Conservation (phyloP, 1,284 basidiomycete species). For the Farysia itapuensis region DNA sequence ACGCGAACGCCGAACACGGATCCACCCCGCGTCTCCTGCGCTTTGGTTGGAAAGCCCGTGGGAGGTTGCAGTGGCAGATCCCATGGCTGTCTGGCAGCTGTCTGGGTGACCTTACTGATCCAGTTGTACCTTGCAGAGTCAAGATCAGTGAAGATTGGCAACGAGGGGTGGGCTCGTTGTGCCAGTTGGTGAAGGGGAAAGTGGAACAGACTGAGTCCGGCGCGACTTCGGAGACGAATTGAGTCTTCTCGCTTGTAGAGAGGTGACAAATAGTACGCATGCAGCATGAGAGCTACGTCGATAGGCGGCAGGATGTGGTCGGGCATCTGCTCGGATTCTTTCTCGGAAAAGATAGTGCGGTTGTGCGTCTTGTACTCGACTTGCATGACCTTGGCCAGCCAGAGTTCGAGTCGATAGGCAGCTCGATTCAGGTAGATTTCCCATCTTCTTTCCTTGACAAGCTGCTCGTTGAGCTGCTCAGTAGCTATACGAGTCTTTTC, state of each 20-base stretch:
- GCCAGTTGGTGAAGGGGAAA: constrained; percentile 26
- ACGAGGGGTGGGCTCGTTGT: constrained; percentile 9
- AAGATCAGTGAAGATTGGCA: constrained; percentile 25
- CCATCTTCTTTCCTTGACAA: constrained; percentile 27
- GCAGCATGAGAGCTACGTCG: constrained; percentile 46
- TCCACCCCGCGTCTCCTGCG: constrained; percentile 21
- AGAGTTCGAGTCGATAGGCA: constrained; percentile 39
- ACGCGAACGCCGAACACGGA: constrained; percentile 26
- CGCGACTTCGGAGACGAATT: constrained; percentile 12
- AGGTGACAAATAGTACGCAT: constrained; percentile 40
- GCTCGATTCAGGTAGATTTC: constrained; percentile 38
- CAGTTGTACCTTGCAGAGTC: constrained; percentile 13
- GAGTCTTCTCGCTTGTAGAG: constrained; percentile 18
- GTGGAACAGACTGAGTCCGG: constrained; percentile 8
- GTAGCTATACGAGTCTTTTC: constrained; percentile 9
- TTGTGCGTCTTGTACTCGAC: constrained; percentile 4
- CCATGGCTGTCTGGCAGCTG: constrained; percentile 25
- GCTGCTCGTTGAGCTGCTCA: constrained; percentile 13
- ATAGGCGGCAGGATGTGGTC: constrained; percentile 35
- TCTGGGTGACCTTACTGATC: constrained; percentile 5
- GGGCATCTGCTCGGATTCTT: constrained; percentile 6
- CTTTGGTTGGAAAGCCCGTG: constrained; percentile 17
- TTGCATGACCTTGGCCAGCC: constrained; percentile 21
- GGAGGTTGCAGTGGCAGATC: constrained; percentile 28
- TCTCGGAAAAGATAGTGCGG: not conserved